Conservation (phyloP, 768 basidiomycete genomes). For the Pulveroboletus sp. region DNA sequence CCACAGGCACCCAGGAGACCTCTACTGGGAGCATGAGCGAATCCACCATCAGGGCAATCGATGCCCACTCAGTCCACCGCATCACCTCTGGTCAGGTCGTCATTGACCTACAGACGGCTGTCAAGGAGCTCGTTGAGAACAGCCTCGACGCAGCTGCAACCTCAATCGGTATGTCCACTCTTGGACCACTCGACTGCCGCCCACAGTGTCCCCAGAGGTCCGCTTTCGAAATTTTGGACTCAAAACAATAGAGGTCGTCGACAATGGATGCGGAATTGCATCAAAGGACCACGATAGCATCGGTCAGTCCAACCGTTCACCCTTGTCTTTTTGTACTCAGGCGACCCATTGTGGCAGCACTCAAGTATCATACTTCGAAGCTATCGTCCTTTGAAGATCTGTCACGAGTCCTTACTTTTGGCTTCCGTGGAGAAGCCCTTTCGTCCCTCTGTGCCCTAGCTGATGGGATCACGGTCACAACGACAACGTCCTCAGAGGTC, state of each 20-base stretch:
- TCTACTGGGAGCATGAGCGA: not conserved
- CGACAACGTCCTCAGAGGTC: conserved; percentile 62
- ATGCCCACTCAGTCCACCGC: conserved; percentile 71
- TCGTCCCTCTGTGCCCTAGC: conserved; percentile 87
- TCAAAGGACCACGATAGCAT: conserved; percentile 71
- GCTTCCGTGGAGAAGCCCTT: conserved; percentile 94
- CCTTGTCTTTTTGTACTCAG: not conserved
- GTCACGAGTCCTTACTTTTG: conserved; percentile 71
- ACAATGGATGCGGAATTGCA: conserved; percentile 87
- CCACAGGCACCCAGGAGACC: conserved; percentile 2
- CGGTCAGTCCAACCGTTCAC: conserved; percentile 43
- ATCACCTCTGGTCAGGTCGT: conserved; percentile 96
- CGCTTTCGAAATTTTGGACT: conserved; percentile 86
- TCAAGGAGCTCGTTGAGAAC: conserved; percentile 97
- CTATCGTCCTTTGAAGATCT: conserved; percentile 73
- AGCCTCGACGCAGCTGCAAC: conserved; percentile 91
- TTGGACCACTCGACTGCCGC: not conserved
- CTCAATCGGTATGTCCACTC: conserved; percentile 57
- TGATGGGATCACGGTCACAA: conserved; percentile 63
- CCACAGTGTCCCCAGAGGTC: conserved; percentile 54
- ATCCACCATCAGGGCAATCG: conserved; percentile 55
- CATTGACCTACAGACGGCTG: conserved; percentile 85
- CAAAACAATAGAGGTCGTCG: conserved; percentile 78
- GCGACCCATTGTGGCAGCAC: conserved; percentile 39
- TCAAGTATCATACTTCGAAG: conserved; percentile 95